phyloP scores from a whole-genome alignment of 768 basidiomycete genomes.

The Suillus paluster region DNA sequence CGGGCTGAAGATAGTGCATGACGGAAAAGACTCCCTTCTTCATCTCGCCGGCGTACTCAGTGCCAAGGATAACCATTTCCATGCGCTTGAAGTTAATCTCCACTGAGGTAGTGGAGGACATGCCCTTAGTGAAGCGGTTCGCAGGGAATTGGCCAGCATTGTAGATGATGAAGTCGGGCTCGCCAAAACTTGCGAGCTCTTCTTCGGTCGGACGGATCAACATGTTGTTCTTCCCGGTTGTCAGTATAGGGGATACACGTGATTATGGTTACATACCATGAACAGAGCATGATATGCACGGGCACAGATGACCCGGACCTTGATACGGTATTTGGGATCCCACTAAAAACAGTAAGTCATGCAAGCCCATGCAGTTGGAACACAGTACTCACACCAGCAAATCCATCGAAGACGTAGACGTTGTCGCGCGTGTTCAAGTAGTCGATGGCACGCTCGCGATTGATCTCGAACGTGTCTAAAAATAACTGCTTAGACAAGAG shows the following conservation, averaged over 20 bases:
- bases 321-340: constrained; percentile 99
- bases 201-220: constrained; percentile 96
- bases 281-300: constrained; percentile 98
- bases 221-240: constrained; percentile 86
- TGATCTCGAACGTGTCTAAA: constrained; percentile 98
- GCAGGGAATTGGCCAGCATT: constrained; percentile 99
- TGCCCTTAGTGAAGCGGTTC: constrained; percentile 99
- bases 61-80: constrained; percentile 99
- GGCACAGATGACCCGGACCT: constrained; percentile 98
- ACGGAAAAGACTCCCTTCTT: constrained; percentile 99
- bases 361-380: not conserved
- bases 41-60: constrained; percentile 99
- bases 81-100: constrained; percentile 99
- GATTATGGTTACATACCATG: constrained; percentile 68
- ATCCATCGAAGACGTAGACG: constrained; percentile 98
- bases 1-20: constrained; percentile 99
- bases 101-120: constrained; percentile 98
- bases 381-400: constrained; percentile 68
- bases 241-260: constrained; percentile 13
- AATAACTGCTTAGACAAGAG: constrained; percentile 7
- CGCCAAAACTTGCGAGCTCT: constrained; percentile 92
- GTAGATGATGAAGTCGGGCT: constrained; percentile 99
- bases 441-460: constrained; percentile 98
- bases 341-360: constrained; percentile 54
- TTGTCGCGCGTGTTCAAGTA: constrained; percentile 98